Percentiles rank a stretch among this genome's conserved stretches.
Evolutionary conservation across 441 rosid species (phyloP).

Genomic region (Adansonia grandidieri): DNA sequence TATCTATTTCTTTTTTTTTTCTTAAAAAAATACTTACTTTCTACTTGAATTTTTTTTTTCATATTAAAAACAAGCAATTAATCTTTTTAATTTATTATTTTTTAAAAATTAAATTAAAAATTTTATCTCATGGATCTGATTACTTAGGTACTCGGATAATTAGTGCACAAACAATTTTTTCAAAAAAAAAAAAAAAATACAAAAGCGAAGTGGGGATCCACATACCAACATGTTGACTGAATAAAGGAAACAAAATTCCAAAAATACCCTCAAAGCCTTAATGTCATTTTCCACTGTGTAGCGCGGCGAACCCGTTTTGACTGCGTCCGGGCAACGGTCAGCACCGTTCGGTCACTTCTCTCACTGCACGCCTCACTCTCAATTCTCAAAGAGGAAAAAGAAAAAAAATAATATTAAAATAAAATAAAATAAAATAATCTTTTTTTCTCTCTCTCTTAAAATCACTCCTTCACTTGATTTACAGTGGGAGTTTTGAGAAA

Average conservation of each 20-base stretch:
- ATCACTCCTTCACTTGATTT: conserved; percentile 33
- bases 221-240: conserved; percentile 17
- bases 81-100: too few relatives aligned
- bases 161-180: too few relatives aligned
- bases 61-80: too few relatives aligned
- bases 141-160: too few relatives aligned
- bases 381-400: background rate
- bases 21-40: too few relatives aligned
- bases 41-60: too few relatives aligned
- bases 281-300: conserved; percentile 53
- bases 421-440: conserved; percentile 7
- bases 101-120: too few relatives aligned
- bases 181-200: too few relatives aligned
- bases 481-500: conserved; percentile 36
- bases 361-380: conserved; percentile 32
- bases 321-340: conserved; percentile 64
- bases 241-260: background rate
- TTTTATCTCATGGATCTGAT: too few relatives aligned
- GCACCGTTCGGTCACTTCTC: conserved; percentile 44
- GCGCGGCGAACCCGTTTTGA: conserved; percentile 51
- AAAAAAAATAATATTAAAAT: background rate
- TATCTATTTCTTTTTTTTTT: too few relatives aligned
- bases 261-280: conserved; percentile 29
- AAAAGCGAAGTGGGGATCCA: background rate
- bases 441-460: conserved; percentile 17